phyloP scores from a whole-genome alignment of 2,329 filamentous ascomycete species.

The Teratosphaeria epicoccoides region DNA sequence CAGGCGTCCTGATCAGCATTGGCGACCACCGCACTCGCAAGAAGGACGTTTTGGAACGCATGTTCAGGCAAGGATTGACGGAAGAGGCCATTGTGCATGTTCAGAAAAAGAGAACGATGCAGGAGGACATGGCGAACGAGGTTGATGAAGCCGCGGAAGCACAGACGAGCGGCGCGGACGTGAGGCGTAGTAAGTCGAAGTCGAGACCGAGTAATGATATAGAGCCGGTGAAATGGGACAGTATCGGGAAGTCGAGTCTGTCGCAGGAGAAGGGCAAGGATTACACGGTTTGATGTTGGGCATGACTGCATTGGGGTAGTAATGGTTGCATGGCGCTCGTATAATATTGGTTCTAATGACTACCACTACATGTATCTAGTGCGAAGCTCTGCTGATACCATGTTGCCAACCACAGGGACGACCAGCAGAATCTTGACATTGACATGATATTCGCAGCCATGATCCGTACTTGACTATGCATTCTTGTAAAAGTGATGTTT shows the following conservation, averaged over 20 bases:
- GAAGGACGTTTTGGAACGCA: slow-evolving; percentile 70
- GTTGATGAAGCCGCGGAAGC: background rate
- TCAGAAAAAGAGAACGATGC: slow-evolving; percentile 13
- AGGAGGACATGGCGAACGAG: background rate
- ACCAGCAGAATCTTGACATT: too few species aligned
- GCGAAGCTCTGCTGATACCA: too few species aligned
- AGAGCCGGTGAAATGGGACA: background rate
- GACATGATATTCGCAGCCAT: too few species aligned
- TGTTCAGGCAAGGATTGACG: slow-evolving; percentile 68
- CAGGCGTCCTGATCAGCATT: slow-evolving; percentile 63
- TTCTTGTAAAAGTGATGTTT: too few species aligned
- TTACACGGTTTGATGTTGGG: background rate
- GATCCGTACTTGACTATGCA: too few species aligned
- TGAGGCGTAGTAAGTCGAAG: background rate
- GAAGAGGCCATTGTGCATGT: slow-evolving; percentile 48
- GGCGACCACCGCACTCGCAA: slow-evolving; percentile 70
- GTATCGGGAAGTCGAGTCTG: background rate
- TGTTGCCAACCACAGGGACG: too few species aligned
- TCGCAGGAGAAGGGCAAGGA: background rate
- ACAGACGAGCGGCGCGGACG: background rate
- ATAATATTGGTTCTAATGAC: background rate
- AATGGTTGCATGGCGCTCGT: background rate
- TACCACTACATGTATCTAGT: too few species aligned
- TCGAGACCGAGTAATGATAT: background rate
- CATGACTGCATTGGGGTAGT: background rate